Percentiles rank a stretch among this genome's conserved stretches.
Evolutionary conservation across 345 rosid genomes (phyloP).

Genomic region (Orychophragmus violaceus): DNA sequence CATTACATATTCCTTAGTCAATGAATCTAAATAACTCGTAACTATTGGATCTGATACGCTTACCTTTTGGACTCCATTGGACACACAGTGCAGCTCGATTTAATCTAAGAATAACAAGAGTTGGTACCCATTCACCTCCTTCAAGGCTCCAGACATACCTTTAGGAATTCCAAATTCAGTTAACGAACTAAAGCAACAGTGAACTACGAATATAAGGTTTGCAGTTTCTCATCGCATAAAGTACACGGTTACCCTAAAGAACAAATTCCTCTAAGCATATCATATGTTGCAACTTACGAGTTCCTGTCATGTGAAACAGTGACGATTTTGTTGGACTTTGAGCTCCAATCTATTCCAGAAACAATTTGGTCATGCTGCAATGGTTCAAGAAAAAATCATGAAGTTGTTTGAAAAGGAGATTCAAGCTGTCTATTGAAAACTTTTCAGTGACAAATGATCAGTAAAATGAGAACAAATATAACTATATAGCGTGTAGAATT

Average conservation of each 20-base stretch:
- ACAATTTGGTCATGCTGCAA: constrained; percentile 97
- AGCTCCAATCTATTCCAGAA: constrained; percentile 96
- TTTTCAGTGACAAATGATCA: neutral
- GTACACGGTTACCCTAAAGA: neutral
- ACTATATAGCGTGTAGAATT: neutral
- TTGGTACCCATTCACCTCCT: constrained; percentile 90
- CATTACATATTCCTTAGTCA: neutral
- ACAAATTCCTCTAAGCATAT: neutral
- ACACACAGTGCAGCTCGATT: constrained; percentile 98
- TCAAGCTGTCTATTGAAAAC: neutral
- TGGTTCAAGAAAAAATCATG: neutral
- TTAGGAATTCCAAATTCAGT: constrained; percentile 5
- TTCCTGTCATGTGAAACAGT: constrained; percentile 95
- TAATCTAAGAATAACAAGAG: constrained; percentile 93
- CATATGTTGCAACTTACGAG: constrained; percentile 61
- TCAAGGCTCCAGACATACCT: constrained; percentile 94
- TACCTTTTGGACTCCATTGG: constrained; percentile 96
- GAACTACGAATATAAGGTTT: neutral
- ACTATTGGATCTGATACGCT: neutral
- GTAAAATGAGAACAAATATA: neutral
- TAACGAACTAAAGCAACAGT: constrained; percentile 16
- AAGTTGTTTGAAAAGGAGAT: neutral
- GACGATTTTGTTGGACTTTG: constrained; percentile 72
- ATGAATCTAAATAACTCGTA: neutral
- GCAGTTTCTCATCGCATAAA: neutral